Conservation (phyloP, 1,139 yeast genomes). For the Arxiozyma heterogenica region DNA sequence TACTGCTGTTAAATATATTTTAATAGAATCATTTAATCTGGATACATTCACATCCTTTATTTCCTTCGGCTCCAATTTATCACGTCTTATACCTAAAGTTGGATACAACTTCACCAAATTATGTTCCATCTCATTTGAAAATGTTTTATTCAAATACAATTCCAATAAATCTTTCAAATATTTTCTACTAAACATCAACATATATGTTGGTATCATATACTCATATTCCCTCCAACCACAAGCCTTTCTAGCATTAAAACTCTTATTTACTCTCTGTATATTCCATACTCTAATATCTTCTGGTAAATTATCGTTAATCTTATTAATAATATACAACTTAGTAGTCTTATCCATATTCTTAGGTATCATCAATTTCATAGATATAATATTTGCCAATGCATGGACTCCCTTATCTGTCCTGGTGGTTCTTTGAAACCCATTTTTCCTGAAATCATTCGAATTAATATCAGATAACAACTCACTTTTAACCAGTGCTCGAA, state of each 20-base stretch:
- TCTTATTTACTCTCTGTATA: slow-evolving; percentile 6
- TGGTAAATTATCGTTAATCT: slow-evolving; percentile 49
- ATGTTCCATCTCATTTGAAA: neutral
- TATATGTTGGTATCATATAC: slow-evolving; percentile 8
- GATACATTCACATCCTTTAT: neutral
- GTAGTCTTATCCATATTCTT: slow-evolving; percentile 58
- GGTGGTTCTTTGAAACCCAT: slow-evolving; percentile 89
- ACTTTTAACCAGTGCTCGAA: slow-evolving; percentile 71
- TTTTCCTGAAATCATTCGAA: slow-evolving; percentile 79
- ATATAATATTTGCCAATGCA: slow-evolving; percentile 65
- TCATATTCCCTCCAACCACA: slow-evolving; percentile 8
- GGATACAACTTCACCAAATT: neutral
- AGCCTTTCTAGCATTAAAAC: slow-evolving; percentile 5
- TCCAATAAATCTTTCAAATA: neutral
- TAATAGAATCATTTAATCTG: neutral
- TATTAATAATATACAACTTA: slow-evolving; percentile 15
- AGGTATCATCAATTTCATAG: slow-evolving; percentile 55
- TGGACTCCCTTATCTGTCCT: slow-evolving; percentile 99
- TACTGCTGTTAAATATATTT: neutral
- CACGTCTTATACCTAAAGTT: neutral
- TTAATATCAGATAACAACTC: slow-evolving; percentile 87
- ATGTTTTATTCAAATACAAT: neutral
- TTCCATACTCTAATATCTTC: slow-evolving; percentile 6
- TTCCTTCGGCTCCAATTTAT: neutral
- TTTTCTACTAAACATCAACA: neutral